Base-by-base conservation (phyloP, 2,329 filamentous ascomycete species). In the Leptodontidium sp. region DNA sequence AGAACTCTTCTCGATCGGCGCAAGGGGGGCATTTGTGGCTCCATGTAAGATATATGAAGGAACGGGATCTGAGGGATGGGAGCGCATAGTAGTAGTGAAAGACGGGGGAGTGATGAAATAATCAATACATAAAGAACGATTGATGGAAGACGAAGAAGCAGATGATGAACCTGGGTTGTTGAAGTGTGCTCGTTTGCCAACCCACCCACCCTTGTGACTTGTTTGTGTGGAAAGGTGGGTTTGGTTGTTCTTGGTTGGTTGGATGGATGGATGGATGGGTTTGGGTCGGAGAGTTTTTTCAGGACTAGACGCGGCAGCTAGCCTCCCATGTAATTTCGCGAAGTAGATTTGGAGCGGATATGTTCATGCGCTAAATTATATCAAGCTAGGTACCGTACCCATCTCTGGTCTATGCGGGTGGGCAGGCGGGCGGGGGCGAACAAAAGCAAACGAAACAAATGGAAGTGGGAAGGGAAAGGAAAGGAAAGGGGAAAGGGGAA, bases 1-100 rank as follows among this genome's bases (percentile, higher is more conserved):
- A 32, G n/a, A 49, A 38, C 52, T 47, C 15, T 55, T 61, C 47
- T 67, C 52, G 59, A 14, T 66, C 15, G 64, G 67, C 64, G 67
- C 53, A 63, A 61, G 64, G 45, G n/a, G 26, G 38, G 5, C 8
- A 21, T 49, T 50, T 52, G 38, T 49, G 21, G 59, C 68, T 66
- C 50, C 65, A 68, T 71, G 70, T 68, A 64, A 38, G 53, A 65
- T 65, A 65, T 62, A 35, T 38, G n/a, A 49, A 61, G 24, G 35
- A 35, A 17, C 40, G 8, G 15, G 24, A 5, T n/a, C 35, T 21
- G 43, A 17, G 29, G 29, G 29, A 32, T 32, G 29, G 24, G 35
- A 9, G 47, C 15, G 26, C 47, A 14, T 24, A n/a, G 24, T 15
- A 17, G 32, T n/a, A 53, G 47, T 17, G 26, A 52, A 21, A 29